Conservation (phyloP, 225 moss, liverwort and hornwort species). For the Ulota crispa region DNA sequence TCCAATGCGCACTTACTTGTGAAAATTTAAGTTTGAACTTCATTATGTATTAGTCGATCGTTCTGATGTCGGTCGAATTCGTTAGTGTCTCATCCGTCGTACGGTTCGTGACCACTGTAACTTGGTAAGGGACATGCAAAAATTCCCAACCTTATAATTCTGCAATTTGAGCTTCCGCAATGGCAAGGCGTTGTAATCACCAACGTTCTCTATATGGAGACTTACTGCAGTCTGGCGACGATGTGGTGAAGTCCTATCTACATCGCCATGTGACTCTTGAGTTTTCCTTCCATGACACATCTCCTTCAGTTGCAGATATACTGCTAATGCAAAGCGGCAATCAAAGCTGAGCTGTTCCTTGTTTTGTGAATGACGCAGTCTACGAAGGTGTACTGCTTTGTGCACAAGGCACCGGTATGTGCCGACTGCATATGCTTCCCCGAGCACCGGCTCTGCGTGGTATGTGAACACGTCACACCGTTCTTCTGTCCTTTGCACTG, state of each 20-base stretch:
- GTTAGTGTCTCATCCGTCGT: neutral
- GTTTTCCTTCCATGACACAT: neutral
- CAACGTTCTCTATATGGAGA: neutral
- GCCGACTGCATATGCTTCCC: slow-evolving; percentile 91
- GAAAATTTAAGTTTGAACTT: neutral
- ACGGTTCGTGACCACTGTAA: neutral
- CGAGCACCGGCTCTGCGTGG: slow-evolving; percentile 95
- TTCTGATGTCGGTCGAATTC: neutral
- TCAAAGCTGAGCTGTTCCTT: neutral
- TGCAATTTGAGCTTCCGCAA: neutral
- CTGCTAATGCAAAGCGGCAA: neutral
- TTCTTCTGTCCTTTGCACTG: neutral
- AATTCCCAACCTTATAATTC: neutral
- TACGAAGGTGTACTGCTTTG: slow-evolving; percentile 98
- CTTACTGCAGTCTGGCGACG: neutral
- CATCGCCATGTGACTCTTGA: neutral
- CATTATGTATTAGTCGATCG: neutral
- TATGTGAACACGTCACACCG: slow-evolving; percentile 25
- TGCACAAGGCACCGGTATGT: slow-evolving; percentile 97
- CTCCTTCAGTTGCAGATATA: neutral
- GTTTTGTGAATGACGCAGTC: slow-evolving; percentile 57
- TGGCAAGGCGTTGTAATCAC: neutral
- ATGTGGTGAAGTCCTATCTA: neutral
- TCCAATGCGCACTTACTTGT: neutral
- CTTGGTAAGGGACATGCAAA: neutral